Evolutionary conservation across 2,329 filamentous ascomycete genomes (phyloP).

Genomic region (Stachybotrys echinatus): DNA sequence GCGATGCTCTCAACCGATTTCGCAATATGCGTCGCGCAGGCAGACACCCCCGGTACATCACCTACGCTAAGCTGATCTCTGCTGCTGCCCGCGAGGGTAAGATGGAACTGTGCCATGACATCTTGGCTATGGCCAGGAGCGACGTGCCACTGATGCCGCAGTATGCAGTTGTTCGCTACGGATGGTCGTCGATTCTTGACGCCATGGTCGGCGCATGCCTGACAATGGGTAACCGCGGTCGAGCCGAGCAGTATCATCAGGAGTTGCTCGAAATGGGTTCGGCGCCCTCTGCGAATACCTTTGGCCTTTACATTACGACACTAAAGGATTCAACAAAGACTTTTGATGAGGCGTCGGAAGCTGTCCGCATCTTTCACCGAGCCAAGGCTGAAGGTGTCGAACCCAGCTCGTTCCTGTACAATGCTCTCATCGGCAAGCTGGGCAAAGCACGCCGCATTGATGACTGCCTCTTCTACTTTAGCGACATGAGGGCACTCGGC

Average conservation of each 20-base stretch:
- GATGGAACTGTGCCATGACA: constrained; percentile 76
- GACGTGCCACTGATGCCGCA: constrained; percentile 83
- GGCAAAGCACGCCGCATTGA: constrained; percentile 97
- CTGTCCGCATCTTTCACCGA: constrained; percentile 93
- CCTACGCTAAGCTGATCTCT: constrained; percentile 91
- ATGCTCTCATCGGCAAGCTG: constrained; percentile 95
- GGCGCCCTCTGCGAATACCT: constrained; percentile 93
- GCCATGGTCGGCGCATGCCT: constrained; percentile 94
- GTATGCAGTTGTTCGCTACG: constrained; percentile 84
- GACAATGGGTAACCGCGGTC: constrained; percentile 70
- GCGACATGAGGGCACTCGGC: constrained; percentile 88
- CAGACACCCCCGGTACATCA: constrained; percentile 90
- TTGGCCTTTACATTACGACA: constrained; percentile 98
- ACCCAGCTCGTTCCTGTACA: constrained; percentile 95
- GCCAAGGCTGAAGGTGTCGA: constrained; percentile 92
- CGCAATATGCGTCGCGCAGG: constrained; percentile 90
- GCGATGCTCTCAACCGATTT: constrained; percentile 77
- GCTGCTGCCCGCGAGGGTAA: constrained; percentile 83
- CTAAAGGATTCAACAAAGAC: constrained; percentile 96
- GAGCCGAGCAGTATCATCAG: constrained; percentile 84
- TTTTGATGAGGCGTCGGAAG: constrained; percentile 94
- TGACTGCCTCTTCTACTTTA: constrained; percentile 96
- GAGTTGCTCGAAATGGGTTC: constrained; percentile 87
- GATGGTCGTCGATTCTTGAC: constrained; percentile 94
- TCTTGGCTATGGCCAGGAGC: constrained; percentile 80